phyloP scores from a whole-genome alignment of 306 rosid genomes.

The Pyrus pyrifolia region DNA sequence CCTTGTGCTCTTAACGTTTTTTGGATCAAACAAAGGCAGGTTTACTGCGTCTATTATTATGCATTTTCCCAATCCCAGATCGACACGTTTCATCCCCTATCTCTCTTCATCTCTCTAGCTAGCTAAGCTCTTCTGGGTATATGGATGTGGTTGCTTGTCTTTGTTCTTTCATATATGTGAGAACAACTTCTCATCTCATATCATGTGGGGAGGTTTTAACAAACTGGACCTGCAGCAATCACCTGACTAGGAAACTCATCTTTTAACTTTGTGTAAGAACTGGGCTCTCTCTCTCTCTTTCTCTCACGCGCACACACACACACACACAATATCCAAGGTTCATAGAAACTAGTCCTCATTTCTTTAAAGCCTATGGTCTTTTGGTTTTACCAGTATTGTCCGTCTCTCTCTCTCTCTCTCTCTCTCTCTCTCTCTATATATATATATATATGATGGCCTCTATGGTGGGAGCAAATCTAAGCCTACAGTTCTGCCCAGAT shows the following conservation, averaged over 20 bases:
- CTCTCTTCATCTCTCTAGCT: neutral
- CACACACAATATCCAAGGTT: neutral
- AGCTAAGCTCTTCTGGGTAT: slow-evolving; percentile 15
- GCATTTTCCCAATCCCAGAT: slow-evolving; percentile 6
- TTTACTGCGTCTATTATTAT: neutral
- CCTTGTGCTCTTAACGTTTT: neutral
- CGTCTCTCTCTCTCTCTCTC: neutral
- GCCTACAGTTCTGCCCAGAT: neutral
- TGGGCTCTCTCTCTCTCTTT: slow-evolving; percentile 16
- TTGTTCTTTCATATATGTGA: slow-evolving; percentile 11
- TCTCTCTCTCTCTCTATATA: no score
- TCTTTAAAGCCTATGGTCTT: slow-evolving; percentile 30
- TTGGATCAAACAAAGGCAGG: neutral
- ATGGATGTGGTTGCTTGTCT: slow-evolving; percentile 13
- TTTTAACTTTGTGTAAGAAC: slow-evolving; percentile 55
- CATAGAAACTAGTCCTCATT: slow-evolving; percentile 16
- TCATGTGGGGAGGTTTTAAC: neutral
- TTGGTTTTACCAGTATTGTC: slow-evolving; percentile 26
- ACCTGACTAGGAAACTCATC: slow-evolving; percentile 13
- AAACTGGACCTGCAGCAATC: neutral
- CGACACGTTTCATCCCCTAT: slow-evolving; percentile 32
- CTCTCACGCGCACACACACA: no score
- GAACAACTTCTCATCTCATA: neutral
- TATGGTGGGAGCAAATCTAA: neutral
- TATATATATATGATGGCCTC: no score